Base-by-base conservation (phyloP, 495 filamentous ascomycete species). In the Hyaloscypha finlandica region DNA sequence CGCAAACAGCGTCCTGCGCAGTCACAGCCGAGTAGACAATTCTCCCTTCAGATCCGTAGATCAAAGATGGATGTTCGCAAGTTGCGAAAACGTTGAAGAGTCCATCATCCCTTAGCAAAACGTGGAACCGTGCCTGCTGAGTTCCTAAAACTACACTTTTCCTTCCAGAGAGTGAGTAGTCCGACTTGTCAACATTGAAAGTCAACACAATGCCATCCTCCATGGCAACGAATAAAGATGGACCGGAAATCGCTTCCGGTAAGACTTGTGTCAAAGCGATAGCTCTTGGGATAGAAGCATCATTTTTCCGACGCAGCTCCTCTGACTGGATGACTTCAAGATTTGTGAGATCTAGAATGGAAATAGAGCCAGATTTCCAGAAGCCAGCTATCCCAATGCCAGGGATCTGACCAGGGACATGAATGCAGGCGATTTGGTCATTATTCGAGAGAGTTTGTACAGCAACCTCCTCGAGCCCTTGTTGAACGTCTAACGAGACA, bases 1-100 rank as follows among this genome's bases (percentile, higher is more conserved):
- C 84, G 45, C 86, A 88, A 6, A 87, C 86, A 6, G 93, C 90
- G 58, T 92, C 88, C 70, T 97, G 92, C 2, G 93, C 93, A 59
- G 96, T 98, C n/a, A 97, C 90, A 1, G 96, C 92, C 20, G 93
- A 96, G 81, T 95, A 99, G 8, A 97, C 88, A 32, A 97, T 89
- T 12, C 94, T 85, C 1, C 90, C 92, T 73, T 98, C 92, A 6
- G 89, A 88, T 20, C 89, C 90, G 70, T 98, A 97, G 59, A 98
- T 96, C 58, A 99, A 76, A 69, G 90, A 96, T 19, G 95, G 92
- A 72, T 97, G 91, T 68, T 98, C 95, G 70, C 92, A 97, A 0
- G 91, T 94, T 1, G 94, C 92, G 71, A 99, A 96, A 0, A 99
- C 90, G 74, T 91, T 96, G 74, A 84, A 90, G 2, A 91, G 73